Evolutionary conservation across 805 yeast genomes (phyloP).

Genomic region (Yarrowia yakushimensis): DNA sequence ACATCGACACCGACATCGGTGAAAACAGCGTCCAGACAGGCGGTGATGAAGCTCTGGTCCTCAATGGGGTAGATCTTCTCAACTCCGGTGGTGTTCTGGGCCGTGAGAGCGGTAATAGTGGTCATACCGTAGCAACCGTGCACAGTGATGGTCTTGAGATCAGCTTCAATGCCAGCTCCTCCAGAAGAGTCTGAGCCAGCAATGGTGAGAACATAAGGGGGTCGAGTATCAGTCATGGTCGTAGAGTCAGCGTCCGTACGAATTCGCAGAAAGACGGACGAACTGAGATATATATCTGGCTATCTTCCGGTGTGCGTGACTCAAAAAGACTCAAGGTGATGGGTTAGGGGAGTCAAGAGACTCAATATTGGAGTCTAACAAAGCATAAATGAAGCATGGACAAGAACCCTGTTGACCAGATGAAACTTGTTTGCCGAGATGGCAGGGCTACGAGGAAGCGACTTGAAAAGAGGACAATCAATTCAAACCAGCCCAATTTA

Average conservation of each 20-base stretch:
- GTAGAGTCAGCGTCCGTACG: not conserved
- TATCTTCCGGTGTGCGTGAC: slow-evolving; percentile 4
- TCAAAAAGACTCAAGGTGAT: slow-evolving; percentile 20
- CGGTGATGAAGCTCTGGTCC: slow-evolving; percentile 44
- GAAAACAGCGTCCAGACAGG: slow-evolving; percentile 52
- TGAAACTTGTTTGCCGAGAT: not conserved
- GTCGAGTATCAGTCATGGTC: slow-evolving; percentile 15
- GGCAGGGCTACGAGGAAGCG: not conserved
- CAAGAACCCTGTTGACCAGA: not conserved
- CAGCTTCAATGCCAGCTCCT: slow-evolving; percentile 92
- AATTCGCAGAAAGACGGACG: not conserved
- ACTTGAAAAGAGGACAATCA: no score
- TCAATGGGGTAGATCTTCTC: slow-evolving; percentile 42
- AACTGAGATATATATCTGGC: not conserved
- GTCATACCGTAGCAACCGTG: slow-evolving; percentile 74
- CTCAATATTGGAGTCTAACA: not conserved
- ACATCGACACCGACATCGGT: slow-evolving; percentile 61
- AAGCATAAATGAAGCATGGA: not conserved
- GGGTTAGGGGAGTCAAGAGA: slow-evolving; percentile 18
- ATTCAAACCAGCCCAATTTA: no score
- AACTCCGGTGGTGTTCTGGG: slow-evolving; percentile 62
- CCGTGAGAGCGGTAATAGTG: slow-evolving; percentile 73
- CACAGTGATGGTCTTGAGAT: slow-evolving; percentile 71
- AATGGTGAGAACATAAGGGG: slow-evolving; percentile 16
- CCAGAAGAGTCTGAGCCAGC: slow-evolving; percentile 79